Percentiles rank a stretch among this genome's conserved stretches.
These are phyloP conservation scores for Paraleonurus japonicus DNA, from an alignment of 257 asterid genomes.

Conservation along the genomic window DNA sequence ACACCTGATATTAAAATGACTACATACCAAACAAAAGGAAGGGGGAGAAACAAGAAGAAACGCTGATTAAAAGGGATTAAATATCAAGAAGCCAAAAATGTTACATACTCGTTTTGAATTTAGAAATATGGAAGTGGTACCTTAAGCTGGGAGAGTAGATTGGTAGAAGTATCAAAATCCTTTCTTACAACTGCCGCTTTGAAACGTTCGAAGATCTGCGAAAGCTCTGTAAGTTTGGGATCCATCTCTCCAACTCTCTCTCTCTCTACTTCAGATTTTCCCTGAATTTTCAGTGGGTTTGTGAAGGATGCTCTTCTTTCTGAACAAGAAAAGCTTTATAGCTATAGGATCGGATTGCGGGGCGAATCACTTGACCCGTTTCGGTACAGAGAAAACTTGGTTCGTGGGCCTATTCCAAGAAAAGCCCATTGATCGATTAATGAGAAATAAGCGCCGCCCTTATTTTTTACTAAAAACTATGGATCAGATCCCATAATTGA, in stretches of 20 bases:
- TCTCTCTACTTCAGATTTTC: not conserved
- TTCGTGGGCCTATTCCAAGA: not conserved
- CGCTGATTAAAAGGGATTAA: not conserved
- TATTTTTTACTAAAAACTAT: no score
- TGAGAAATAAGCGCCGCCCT: not conserved
- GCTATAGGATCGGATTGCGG: not conserved
- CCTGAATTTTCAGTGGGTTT: not conserved
- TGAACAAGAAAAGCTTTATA: slow-evolving; percentile 25
- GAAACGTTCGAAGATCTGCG: slow-evolving; percentile 69
- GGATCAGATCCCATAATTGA: no score
- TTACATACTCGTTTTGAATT: not conserved
- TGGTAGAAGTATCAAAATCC: slow-evolving; percentile 63
- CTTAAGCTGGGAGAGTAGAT: slow-evolving; percentile 78
- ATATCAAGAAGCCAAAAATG: not conserved
- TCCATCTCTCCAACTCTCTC: slow-evolving; percentile 27
- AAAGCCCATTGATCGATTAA: not conserved
- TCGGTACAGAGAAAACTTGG: not conserved
- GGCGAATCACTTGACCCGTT: slow-evolving; percentile 20
- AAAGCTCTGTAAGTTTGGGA: slow-evolving; percentile 64
- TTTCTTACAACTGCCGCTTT: slow-evolving; percentile 68
- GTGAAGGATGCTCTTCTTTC: slow-evolving; percentile 19
- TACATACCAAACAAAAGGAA: not conserved
- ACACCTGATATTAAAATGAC: not conserved
- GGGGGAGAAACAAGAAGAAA: not conserved
- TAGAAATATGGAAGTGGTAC: slow-evolving; percentile 31